phyloP scores from a whole-genome alignment of 1,284 basidiomycete genomes.

The Rhodotorula sp. region DNA sequence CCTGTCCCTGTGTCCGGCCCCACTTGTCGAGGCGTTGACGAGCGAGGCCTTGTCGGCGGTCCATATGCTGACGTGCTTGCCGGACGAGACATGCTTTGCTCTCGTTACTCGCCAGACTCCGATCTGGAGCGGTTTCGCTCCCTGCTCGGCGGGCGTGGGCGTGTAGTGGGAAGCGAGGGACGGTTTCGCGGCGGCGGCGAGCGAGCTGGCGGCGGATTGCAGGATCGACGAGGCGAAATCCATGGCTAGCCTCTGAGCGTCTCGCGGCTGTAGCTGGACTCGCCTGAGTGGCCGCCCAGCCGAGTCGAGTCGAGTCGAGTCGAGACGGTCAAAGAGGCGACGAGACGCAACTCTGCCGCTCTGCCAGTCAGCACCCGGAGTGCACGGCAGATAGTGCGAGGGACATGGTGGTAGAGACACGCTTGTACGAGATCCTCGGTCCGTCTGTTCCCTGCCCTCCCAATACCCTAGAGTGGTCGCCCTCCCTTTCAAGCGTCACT shows the following conservation, averaged over 20 bases:
- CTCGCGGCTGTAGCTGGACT: background rate
- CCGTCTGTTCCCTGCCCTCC: background rate
- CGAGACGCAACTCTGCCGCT: too few species aligned
- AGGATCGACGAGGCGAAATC: constrained; percentile 26
- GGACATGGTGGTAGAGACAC: constrained; percentile 14
- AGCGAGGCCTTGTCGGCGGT: constrained; percentile 66
- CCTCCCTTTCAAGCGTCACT: background rate
- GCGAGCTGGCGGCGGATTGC: constrained; percentile 19
- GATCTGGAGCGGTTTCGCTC: constrained; percentile 56
- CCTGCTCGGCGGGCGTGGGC: background rate
- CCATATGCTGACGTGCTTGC: constrained; percentile 86
- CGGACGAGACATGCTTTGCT: constrained; percentile 78
- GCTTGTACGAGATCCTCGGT: constrained; percentile 31
- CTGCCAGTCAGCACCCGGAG: too few species aligned
- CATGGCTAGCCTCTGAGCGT: constrained; percentile 4
- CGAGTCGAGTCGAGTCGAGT: background rate
- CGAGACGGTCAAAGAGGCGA: too few species aligned
- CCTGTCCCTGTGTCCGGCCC: constrained; percentile 59
- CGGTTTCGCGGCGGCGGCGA: constrained; percentile 17
- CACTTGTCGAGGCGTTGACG: constrained; percentile 32
- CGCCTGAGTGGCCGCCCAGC: background rate
- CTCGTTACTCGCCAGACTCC: constrained; percentile 82
- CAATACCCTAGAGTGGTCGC: background rate
- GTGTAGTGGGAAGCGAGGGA: constrained; percentile 20
- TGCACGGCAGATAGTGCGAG: too few species aligned